Conservation (phyloP, 2,329 filamentous ascomycete genomes). For the Fusarium sarcochroum region DNA sequence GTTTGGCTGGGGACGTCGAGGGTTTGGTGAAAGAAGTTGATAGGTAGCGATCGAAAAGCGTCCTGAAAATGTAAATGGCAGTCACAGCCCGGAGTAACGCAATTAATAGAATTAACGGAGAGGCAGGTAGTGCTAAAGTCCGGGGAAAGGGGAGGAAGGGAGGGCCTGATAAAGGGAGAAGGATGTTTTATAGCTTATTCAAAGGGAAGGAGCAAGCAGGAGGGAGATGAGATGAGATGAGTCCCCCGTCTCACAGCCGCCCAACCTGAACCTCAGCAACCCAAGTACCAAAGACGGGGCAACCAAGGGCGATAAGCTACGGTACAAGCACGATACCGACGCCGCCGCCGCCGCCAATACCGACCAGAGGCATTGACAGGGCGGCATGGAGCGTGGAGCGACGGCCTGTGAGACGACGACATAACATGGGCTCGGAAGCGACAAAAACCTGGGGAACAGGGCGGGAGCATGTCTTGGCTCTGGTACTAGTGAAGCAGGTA, state of each 20-base stretch:
- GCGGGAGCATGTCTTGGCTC: constrained; percentile 45
- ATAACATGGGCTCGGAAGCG: constrained; percentile 28
- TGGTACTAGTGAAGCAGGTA: constrained; percentile 45
- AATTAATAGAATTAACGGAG: constrained; percentile 16
- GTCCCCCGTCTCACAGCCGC: constrained; percentile 34
- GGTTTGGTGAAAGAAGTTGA: constrained; percentile 4
- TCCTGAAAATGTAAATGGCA: constrained; percentile 1
- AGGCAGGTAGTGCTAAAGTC: constrained; percentile 13
- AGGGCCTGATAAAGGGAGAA: constrained; percentile 30
- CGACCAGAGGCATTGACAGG: constrained; percentile 38
- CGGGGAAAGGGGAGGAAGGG: constrained; percentile 31
- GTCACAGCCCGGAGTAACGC: not conserved
- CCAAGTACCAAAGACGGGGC: constrained; percentile 32
- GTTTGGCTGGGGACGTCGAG: not conserved
- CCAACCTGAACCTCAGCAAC: constrained; percentile 25
- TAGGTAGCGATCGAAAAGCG: constrained; percentile 31
- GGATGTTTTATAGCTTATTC: constrained; percentile 30
- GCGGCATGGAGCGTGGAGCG: constrained; percentile 23
- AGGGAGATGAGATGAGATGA: constrained; percentile 36
- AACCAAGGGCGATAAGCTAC: constrained; percentile 37
- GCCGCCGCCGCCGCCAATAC: constrained; percentile 17
- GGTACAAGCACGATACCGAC: constrained; percentile 32
- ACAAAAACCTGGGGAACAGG: constrained; percentile 49
- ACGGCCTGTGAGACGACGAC: constrained; percentile 40
- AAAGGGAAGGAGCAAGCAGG: constrained; percentile 35